Conservation (phyloP, 768 basidiomycete species). For the Lactifluus pinguis region DNA sequence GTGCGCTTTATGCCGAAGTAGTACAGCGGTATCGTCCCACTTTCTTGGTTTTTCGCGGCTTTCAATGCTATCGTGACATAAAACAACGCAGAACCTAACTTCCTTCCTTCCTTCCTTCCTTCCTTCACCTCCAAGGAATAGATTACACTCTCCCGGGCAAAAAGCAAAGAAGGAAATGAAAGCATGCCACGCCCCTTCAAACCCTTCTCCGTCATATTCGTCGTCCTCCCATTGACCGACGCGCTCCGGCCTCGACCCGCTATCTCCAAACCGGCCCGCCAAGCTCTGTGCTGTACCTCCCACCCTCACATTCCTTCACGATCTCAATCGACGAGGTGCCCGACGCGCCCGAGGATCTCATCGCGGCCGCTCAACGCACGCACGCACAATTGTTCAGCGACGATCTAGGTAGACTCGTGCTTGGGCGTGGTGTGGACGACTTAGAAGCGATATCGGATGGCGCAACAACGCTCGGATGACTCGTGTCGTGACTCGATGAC, state of each 20-base stretch:
- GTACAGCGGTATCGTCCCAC: neutral
- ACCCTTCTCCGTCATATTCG: conserved; percentile 16
- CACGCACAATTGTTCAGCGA: conserved; percentile 33
- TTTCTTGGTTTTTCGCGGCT: neutral
- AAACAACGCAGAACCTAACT: too few species aligned
- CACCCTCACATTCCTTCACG: conserved; percentile 33
- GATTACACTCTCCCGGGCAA: neutral
- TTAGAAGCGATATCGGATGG: conserved; percentile 27
- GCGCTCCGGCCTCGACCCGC: conserved; percentile 34
- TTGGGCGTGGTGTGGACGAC: conserved; percentile 49
- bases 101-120: too few species aligned
- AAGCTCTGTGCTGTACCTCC: conserved; percentile 28
- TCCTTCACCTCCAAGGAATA: too few species aligned
- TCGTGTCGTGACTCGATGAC: conserved; percentile 44
- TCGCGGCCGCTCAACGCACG: conserved; percentile 45
- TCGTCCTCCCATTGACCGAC: conserved; percentile 17
- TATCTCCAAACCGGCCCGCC: conserved; percentile 24
- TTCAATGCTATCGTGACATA: neutral
- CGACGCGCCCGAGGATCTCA: conserved; percentile 45
- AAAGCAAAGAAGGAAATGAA: neutral
- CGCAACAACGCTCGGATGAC: conserved; percentile 34
- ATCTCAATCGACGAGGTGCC: conserved; percentile 36
- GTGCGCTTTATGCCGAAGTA: neutral
- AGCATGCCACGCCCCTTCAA: neutral
- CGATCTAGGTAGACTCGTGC: conserved; percentile 48